Percentiles rank a stretch among this genome's conserved stretches.
These are phyloP conservation scores for Ilyonectria robusta DNA, from an alignment of 2,329 filamentous ascomycete genomes.

Conservation along the genomic window DNA sequence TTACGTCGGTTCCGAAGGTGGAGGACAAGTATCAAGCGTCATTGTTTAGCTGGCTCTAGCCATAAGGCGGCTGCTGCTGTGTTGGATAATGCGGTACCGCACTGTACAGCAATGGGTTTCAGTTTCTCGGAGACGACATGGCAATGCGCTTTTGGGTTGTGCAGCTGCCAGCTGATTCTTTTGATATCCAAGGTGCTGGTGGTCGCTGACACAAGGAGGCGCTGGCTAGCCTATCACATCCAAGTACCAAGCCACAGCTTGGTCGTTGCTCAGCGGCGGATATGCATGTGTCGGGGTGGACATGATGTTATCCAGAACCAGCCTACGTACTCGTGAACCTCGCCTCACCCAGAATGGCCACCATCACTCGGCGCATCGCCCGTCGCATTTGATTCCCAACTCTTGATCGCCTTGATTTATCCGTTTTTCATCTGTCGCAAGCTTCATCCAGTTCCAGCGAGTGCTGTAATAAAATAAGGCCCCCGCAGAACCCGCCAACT, in stretches of 20 bases:
- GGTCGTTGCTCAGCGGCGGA: slow-evolving; percentile 1
- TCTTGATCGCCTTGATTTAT: background rate
- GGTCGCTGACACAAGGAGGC: background rate
- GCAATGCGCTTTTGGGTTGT: background rate
- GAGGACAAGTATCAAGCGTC: slow-evolving; percentile 59
- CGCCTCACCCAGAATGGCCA: slow-evolving; percentile 4
- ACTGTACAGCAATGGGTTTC: background rate
- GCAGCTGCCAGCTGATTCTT: slow-evolving; percentile 4
- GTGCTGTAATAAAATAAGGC: slow-evolving; percentile 28
- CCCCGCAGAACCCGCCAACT: slow-evolving; percentile 1
- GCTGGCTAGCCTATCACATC: slow-evolving; percentile 10
- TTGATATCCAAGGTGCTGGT: background rate
- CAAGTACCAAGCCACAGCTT: background rate
- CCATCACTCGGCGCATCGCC: slow-evolving; percentile 6
- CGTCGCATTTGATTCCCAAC: slow-evolving; percentile 5
- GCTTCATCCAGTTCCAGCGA: slow-evolving; percentile 7
- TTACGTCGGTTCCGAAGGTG: slow-evolving; percentile 62
- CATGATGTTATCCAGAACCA: slow-evolving; percentile 40
- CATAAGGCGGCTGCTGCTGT: slow-evolving; percentile 1
- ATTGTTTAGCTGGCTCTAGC: slow-evolving; percentile 46
- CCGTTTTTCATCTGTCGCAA: background rate
- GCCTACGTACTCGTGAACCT: slow-evolving; percentile 35
- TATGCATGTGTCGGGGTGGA: slow-evolving; percentile 44
- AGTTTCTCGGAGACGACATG: slow-evolving; percentile 17
- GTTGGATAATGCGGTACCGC: background rate